Evolutionary conservation across 768 basidiomycete species (phyloP), one percentile per base, ranked within the genome.

Genomic region (Tephrocybe rancida): DNA sequence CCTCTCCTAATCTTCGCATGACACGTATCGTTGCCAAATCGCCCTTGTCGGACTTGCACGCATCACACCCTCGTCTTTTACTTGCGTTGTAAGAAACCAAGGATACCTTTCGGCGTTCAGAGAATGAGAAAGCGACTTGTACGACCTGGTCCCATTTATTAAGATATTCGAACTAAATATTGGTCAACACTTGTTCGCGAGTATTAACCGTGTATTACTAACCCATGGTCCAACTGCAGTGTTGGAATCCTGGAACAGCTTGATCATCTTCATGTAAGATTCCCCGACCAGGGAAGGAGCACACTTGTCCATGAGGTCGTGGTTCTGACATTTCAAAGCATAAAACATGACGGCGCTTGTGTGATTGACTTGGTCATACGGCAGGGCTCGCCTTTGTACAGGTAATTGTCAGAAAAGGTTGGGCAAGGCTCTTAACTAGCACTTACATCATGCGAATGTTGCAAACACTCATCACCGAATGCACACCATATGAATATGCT

Each of bases 301-400:
- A 56, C 8, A 26, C 34, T 45, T 51, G 24, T 56, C 16, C 24
- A 56, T 56, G n/a, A 51, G 35, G 1, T 56, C 38, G 25, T 21
- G 11, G 39, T 47, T 43, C 10, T 37, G 5, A n/a, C 35, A 47
- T 22, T 25, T 32, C 22, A 48, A 3, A 4, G 50, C 50, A 41
- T 52, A 45, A 2, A n/a, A 5, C 50, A 51, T 56, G 45, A 52
- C 45, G 24, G 6, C 9, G 21, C 14, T 27, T 11, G 50, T n/a
- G 4, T 21, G 18, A 19, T 26, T 10, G 1, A 22, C 1, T 5
- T 51, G 25, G 22, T 46, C 50, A 9, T 37, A 8, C n/a, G 35
- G 35, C n/a, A 13, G 30, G 13, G 30, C 30, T 32, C 13, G 21
- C 13, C 30, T 32, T n/a, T n/a, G n/a, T n/a, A n/a, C n/a, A n/a